Evolutionary conservation across 176 grass and related monocot species (phyloP).

Genomic region (Stipa capillata): DNA sequence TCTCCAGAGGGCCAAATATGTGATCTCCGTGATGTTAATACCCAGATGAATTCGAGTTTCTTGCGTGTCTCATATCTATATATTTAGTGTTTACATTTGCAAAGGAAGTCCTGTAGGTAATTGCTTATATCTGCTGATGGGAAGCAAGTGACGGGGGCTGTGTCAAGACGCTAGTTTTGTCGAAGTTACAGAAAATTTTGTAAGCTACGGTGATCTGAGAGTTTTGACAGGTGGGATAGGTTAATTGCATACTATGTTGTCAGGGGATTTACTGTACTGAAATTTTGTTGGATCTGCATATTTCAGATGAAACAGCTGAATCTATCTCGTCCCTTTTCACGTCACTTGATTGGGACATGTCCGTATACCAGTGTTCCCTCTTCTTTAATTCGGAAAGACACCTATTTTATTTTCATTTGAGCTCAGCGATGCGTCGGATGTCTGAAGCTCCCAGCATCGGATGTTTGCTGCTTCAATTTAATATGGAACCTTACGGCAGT

Average conservation of each 20-base stretch:
- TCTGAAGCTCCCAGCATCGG: too few species aligned
- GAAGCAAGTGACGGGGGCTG: neutral
- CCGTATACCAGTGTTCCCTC: neutral
- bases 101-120: conserved; percentile 6
- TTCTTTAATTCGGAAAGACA: neutral
- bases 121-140: neutral
- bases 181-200: neutral
- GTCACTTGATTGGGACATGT: neutral
- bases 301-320: neutral
- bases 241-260: neutral
- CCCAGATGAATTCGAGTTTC: neutral
- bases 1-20: conserved; percentile 74
- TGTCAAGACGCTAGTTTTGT: neutral
- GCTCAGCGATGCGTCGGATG: neutral
- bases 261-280: neutral
- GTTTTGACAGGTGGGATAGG: neutral
- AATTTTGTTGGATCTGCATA: neutral
- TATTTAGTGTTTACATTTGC: neutral
- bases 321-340: neutral
- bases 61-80: neutral
- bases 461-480: neutral
- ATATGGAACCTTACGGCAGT: neutral
- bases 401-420: too few species aligned
- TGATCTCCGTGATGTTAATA: conserved; percentile 15
- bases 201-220: neutral